These are phyloP conservation scores for Secale cereale DNA, from an alignment of 176 grass and related monocot species.

Conservation along the genomic window DNA sequence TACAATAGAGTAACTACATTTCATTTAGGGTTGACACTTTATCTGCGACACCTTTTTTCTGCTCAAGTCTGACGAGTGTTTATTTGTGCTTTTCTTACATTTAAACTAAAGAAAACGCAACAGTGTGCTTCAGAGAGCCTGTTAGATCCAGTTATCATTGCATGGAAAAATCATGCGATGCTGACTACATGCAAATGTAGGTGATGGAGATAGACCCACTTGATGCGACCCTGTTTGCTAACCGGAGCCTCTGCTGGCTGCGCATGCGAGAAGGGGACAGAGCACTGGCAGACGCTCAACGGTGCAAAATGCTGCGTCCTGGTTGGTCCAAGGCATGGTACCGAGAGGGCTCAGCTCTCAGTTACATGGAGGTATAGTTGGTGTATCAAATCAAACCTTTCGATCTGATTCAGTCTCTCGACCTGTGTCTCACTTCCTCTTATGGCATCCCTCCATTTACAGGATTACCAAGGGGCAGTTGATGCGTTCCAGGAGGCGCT, in stretches of 20 bases:
- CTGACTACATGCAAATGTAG: not conserved
- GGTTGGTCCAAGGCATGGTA: conserved; percentile 18
- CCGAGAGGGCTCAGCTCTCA: conserved; percentile 9
- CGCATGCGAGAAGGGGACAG: conserved; percentile 17
- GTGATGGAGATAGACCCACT: conserved; percentile 16
- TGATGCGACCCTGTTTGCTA: conserved; percentile 3
- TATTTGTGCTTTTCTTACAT: not conserved
- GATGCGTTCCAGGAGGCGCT: conserved; percentile 13
- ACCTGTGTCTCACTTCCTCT: not conserved
- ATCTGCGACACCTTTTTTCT: not conserved
- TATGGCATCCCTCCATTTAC: not conserved
- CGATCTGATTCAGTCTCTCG: not conserved
- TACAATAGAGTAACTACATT: not conserved
- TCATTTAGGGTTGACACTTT: not conserved
- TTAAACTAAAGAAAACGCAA: not conserved
- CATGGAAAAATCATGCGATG: not conserved
- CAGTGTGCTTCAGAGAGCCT: not conserved
- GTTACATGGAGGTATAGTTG: conserved; percentile 1
- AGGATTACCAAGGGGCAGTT: conserved; percentile 8
- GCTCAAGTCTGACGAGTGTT: not conserved
- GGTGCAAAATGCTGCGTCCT: conserved; percentile 3
- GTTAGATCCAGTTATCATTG: not conserved
- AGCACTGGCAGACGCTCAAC: not conserved
- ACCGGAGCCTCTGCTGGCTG: conserved; percentile 20
- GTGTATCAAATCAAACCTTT: not conserved